A percentile compares a stretch with the other conserved stretches of the same genome.
These are phyloP conservation scores for Dothidotthia symphoricarpi DNA, from an alignment of 2,329 filamentous ascomycete genomes.

Conservation along the genomic window DNA sequence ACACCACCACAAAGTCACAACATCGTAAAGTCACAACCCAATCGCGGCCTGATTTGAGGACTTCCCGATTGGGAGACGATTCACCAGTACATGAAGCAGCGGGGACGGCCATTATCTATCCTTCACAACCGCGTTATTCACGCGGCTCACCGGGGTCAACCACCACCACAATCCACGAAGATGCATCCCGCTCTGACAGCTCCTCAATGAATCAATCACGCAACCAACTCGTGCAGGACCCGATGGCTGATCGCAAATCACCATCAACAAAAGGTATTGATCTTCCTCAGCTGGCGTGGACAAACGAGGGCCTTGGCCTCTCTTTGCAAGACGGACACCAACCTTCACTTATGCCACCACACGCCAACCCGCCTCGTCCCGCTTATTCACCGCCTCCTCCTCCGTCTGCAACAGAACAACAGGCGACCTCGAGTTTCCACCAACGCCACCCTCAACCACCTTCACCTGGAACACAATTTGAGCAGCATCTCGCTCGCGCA, in stretches of 20 bases:
- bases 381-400: slow-evolving; percentile 51
- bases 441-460: slow-evolving; percentile 9
- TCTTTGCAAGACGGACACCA: slow-evolving; percentile 40
- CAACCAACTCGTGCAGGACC: slow-evolving; percentile 38
- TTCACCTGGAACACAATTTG: slow-evolving; percentile 10
- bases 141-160: slow-evolving; percentile 33
- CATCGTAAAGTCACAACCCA: slow-evolving; percentile 5
- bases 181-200: slow-evolving; percentile 35
- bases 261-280: slow-evolving; percentile 22
- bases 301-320: slow-evolving; percentile 46
- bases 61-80: slow-evolving; percentile 22
- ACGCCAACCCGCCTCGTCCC: slow-evolving; percentile 40
- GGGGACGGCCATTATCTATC: slow-evolving; percentile 42
- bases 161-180: slow-evolving; percentile 35
- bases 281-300: slow-evolving; percentile 41
- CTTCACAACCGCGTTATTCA: slow-evolving; percentile 36
- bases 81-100: slow-evolving; percentile 24
- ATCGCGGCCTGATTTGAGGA: slow-evolving; percentile 16
- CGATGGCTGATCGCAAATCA: slow-evolving; percentile 29
- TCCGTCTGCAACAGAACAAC: slow-evolving; percentile 19
- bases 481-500: slow-evolving; percentile 25
- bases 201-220: slow-evolving; percentile 31
- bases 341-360: slow-evolving; percentile 29
- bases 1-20: slow-evolving; percentile 9
- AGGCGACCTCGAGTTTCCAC: slow-evolving; percentile 11